phyloP scores from a whole-genome alignment of 345 rosid genomes.

The Eucalyptus polybractea region DNA sequence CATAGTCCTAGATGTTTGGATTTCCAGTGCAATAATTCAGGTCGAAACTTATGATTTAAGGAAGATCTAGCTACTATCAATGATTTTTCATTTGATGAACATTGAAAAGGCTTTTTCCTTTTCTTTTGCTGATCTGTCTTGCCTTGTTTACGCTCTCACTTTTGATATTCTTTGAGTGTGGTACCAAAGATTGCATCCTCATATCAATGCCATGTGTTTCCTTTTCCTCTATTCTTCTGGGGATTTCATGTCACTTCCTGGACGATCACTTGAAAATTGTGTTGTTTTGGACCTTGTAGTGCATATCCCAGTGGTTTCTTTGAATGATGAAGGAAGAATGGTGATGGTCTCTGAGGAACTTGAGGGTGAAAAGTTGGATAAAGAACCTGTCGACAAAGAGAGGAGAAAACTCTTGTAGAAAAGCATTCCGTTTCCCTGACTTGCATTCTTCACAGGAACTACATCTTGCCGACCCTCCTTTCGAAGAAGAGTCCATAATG shows the following conservation, averaged over 20 bases:
- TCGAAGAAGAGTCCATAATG: conserved; percentile 88
- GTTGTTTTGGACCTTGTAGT: conserved; percentile 27
- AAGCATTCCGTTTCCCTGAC: conserved; percentile 70
- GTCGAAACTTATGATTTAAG: background rate
- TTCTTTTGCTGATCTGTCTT: too few species aligned
- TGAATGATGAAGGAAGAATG: conserved; percentile 78
- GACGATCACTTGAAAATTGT: background rate
- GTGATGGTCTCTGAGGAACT: conserved; percentile 30
- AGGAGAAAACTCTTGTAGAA: conserved; percentile 51
- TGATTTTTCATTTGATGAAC: background rate
- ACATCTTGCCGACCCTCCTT: conserved; percentile 81
- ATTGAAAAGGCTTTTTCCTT: too few species aligned
- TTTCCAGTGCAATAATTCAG: background rate
- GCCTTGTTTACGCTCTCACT: too few species aligned
- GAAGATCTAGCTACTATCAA: background rate
- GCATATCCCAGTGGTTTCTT: conserved; percentile 67
- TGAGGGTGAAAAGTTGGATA: conserved; percentile 22
- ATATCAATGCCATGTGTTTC: too few species aligned
- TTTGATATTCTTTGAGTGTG: too few species aligned
- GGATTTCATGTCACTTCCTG: too few species aligned
- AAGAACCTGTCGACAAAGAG: conserved; percentile 56
- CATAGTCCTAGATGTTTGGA: background rate
- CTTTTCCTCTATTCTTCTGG: too few species aligned
- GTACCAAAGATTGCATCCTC: too few species aligned
- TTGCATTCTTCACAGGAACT: conserved; percentile 65